A percentile compares a stretch with the other conserved stretches of the same genome.
Evolutionary conservation across 257 asterid species (phyloP).

Genomic region (Rhazya stricta): DNA sequence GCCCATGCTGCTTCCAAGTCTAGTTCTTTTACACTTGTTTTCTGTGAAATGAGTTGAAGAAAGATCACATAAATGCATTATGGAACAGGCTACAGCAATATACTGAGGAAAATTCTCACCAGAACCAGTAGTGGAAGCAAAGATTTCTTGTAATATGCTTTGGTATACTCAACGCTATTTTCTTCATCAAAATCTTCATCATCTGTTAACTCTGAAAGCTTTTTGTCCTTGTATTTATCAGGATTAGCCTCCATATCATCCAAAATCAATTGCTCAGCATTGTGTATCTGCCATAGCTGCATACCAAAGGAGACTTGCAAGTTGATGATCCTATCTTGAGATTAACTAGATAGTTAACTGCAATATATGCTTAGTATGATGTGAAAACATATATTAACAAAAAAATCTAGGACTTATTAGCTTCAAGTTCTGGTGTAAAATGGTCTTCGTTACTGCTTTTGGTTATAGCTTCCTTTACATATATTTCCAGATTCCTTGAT

Average conservation of each 20-base stretch:
- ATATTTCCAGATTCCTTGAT: background rate
- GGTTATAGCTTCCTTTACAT: no score
- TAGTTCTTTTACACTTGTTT: constrained; percentile 74
- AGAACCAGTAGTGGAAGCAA: constrained; percentile 52
- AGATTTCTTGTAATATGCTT: constrained; percentile 67
- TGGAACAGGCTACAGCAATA: constrained; percentile 4
- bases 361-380: background rate
- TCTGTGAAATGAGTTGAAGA: constrained; percentile 42
- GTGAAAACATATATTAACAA: background rate
- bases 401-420: background rate
- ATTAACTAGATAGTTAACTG: background rate
- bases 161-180: constrained; percentile 51
- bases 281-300: constrained; percentile 91
- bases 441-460: no score
- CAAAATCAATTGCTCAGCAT: constrained; percentile 94
- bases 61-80: constrained; percentile 24
- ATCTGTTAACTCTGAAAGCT: constrained; percentile 59
- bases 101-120: constrained; percentile 38
- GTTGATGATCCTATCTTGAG: background rate
- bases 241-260: constrained; percentile 84
- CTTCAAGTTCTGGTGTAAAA: no score
- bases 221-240: constrained; percentile 59
- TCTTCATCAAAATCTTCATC: constrained; percentile 73
- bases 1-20: constrained; percentile 86
- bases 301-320: constrained; percentile 9